A percentile compares a stretch with the other conserved stretches of the same genome.
phyloP scores from a whole-genome alignment of 2,329 filamentous ascomycete species.

The Colletotrichum neosansevieriae region DNA sequence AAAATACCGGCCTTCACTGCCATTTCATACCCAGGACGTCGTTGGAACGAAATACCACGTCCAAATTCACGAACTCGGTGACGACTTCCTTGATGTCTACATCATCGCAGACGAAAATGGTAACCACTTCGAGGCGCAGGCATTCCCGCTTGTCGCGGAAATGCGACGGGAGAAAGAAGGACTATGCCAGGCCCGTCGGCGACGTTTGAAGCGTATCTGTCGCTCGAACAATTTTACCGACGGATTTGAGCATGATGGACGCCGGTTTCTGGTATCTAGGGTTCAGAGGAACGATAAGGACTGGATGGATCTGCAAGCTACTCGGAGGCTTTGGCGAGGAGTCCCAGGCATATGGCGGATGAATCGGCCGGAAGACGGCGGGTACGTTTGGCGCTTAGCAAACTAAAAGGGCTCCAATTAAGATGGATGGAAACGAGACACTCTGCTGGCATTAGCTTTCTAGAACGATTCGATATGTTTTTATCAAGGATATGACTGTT shows the following conservation, averaged over 20 bases:
- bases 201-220: conserved; percentile 13
- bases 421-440: neutral
- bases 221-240: conserved; percentile 15
- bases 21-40: neutral
- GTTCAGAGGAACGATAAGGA: conserved; percentile 13
- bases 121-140: conserved; percentile 8
- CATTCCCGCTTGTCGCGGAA: neutral
- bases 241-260: conserved; percentile 17
- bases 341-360: neutral
- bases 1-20: neutral
- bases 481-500: too few relatives aligned
- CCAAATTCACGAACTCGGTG: neutral
- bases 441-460: too few relatives aligned
- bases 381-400: neutral
- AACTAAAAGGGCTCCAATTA: neutral
- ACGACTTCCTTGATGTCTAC: conserved; percentile 16
- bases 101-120: conserved; percentile 4
- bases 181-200: conserved; percentile 7
- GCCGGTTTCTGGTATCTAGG: conserved; percentile 8
- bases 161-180: conserved; percentile 10
- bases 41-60: conserved; percentile 3
- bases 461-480: too few relatives aligned
- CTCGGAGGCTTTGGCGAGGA: neutral
- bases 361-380: neutral
- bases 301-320: conserved; percentile 9